Evolutionary conservation across 202 grass and related monocot genomes (phyloP), one percentile per base, ranked within the genome.

Genomic region (Panicum hallii): DNA sequence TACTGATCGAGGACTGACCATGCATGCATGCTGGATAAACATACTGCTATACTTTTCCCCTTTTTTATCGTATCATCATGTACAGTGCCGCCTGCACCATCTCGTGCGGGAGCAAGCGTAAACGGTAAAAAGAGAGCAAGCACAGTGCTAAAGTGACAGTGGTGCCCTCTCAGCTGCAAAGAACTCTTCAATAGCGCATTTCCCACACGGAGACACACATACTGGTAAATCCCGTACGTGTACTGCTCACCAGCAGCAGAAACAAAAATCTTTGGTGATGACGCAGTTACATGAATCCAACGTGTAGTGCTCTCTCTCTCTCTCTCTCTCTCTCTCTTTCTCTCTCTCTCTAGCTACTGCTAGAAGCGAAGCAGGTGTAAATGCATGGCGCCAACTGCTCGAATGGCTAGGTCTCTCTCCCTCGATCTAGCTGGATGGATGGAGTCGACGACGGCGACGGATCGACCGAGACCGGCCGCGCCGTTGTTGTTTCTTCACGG

Each of bases 21-120:
- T 4, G 50, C 48, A 54, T 38, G 45, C 70, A 53, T 73, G 64
- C 55, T 77, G 78, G 32, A 43, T 19, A 80, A 53, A 28, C 32
- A 79, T 50, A 50, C 16, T 6, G 14, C 26, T 9, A 15, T 13
- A 0, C 38, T 11, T 16, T 20, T 0, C 22, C 6, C 6, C 38
- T 61, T 80, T 80, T 81, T 43, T 7, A 69, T 36, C 78, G 78
- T 81, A 69, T 42, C 42, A 78, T 20, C 64, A 53, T 68, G 77
- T 22, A 67, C 32, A 66, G 47, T 53, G 7, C 2, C 3, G 15
- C 19, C 44, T 36, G 17, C 48, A 19, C 42, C 12, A 49, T 43
- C 19, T 13, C 50, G 50, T 6, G 19, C 11, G 10, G 16, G 3
- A 68, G 50, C 16, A 42, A n/a, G 32, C 22, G 50, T 13, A 55